Percentiles rank a stretch among this genome's conserved stretches.
Evolutionary conservation across 108 stramenopile genomes (phyloP).

Genomic region (Mediolabrus comicus): DNA sequence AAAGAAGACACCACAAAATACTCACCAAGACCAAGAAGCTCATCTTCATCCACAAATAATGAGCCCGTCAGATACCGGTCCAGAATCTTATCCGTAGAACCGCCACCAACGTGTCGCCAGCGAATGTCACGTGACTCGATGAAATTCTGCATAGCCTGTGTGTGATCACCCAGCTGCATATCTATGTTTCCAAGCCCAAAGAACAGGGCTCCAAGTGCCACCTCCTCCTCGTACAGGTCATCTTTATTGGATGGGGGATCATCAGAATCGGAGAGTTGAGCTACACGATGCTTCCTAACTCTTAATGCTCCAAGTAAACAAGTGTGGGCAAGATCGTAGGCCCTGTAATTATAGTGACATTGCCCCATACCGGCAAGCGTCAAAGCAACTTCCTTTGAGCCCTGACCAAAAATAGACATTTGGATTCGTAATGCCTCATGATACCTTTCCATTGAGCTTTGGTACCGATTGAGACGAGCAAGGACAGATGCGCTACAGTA

Average conservation of each 20-base stretch:
- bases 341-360: constrained; percentile 28
- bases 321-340: constrained; percentile 23
- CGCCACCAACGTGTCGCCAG: constrained; percentile 39
- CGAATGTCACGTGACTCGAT: constrained; percentile 39
- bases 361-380: constrained; percentile 41
- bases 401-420: constrained; percentile 26
- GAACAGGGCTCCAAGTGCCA: constrained; percentile 28
- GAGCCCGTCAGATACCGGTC: constrained; percentile 25
- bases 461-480: constrained; percentile 30
- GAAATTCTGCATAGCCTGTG: constrained; percentile 38
- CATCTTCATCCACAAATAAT: constrained; percentile 31
- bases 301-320: constrained; percentile 39
- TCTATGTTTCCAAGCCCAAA: constrained; percentile 42
- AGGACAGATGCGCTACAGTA: constrained; percentile 38
- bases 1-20: not conserved
- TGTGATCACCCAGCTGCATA: constrained; percentile 28
- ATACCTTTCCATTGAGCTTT: constrained; percentile 46
- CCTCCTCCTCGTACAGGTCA: constrained; percentile 24
- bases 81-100: constrained; percentile 33
- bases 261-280: constrained; percentile 4
- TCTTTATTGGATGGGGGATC: constrained; percentile 1
- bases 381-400: constrained; percentile 35
- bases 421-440: constrained; percentile 49
- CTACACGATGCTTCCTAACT: constrained; percentile 32
- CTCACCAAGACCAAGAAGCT: constrained; percentile 37